Conservation (phyloP, 768 basidiomycete species). For the Leccinum olivaceopallidum region DNA sequence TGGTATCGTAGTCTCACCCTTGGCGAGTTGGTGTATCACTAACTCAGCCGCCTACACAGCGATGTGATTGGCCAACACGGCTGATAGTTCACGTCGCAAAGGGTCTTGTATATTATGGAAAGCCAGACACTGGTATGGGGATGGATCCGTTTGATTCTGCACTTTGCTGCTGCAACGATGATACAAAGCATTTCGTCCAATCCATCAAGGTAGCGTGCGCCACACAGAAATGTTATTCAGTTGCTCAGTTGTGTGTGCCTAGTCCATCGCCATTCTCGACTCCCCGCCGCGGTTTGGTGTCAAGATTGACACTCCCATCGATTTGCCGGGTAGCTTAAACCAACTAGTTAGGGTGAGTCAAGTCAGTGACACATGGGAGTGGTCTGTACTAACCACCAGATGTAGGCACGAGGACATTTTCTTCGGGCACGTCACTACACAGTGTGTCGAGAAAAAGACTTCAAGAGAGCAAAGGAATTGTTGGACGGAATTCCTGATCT, state of each 20-base stretch:
- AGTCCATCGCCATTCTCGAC: constrained; percentile 12
- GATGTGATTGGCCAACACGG: not conserved
- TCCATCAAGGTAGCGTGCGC: constrained; percentile 9
- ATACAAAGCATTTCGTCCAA: constrained; percentile 3
- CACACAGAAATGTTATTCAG: not conserved
- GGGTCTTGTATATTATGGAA: not conserved
- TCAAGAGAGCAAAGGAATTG: not conserved
- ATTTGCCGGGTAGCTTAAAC: not conserved
- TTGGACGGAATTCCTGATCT: constrained; percentile 3
- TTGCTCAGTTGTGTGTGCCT: not conserved
- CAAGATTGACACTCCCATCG: not conserved
- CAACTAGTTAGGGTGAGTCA: not conserved
- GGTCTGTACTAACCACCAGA: not conserved
- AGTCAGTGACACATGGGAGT: not conserved
- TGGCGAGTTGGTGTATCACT: not conserved
- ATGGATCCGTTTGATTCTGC: not conserved
- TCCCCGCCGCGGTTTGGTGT: not conserved
- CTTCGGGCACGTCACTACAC: not conserved
- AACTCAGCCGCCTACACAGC: not conserved
- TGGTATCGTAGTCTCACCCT: constrained; percentile 3
- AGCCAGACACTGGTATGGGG: not conserved
- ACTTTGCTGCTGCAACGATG: not conserved
- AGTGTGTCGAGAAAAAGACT: not conserved
- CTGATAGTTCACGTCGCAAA: constrained; percentile 8
- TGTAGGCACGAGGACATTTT: constrained; percentile 4